phyloP scores from a whole-genome alignment of 2,329 filamentous ascomycete genomes.

The Alternaria sp. region DNA sequence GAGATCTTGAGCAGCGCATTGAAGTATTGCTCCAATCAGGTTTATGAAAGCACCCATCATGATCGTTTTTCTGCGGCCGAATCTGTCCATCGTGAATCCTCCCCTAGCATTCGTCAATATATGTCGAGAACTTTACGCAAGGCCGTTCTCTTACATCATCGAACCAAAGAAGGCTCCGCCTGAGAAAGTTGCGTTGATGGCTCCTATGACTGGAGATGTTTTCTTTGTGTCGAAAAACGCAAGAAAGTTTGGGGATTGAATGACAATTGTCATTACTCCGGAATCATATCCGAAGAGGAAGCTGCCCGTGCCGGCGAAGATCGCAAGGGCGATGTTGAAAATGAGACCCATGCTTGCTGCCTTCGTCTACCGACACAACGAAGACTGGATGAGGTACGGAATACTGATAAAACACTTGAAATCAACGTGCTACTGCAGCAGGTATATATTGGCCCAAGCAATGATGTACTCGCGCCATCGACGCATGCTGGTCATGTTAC shows the following conservation, averaged over 20 bases:
- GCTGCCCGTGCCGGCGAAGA: conserved; percentile 56
- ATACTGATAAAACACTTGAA: neutral
- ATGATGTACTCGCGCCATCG: conserved; percentile 11
- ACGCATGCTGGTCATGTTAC: conserved; percentile 22
- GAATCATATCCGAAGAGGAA: conserved; percentile 49
- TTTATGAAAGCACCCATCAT: conserved; percentile 68
- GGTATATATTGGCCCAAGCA: conserved; percentile 23
- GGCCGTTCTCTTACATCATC: conserved; percentile 50
- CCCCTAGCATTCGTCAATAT: conserved; percentile 43
- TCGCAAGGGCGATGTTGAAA: conserved; percentile 55
- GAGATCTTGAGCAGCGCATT: conserved; percentile 65
- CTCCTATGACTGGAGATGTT: conserved; percentile 64
- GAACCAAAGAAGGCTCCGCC: conserved; percentile 66
- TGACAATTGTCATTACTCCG: conserved; percentile 60
- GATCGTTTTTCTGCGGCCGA: conserved; percentile 68
- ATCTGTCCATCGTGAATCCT: conserved; percentile 67
- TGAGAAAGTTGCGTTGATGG: conserved; percentile 70
- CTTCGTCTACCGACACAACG: conserved; percentile 2
- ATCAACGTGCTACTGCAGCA: neutral
- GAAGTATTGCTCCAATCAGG: conserved; percentile 66
- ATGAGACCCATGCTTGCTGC: conserved; percentile 49
- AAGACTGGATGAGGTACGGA: neutral
- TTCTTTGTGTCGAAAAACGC: conserved; percentile 64
- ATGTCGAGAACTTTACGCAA: neutral
- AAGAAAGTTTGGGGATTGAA: conserved; percentile 66